Evolutionary conservation across 106 monocot genomes (phyloP).

Genomic region (Platanthera zijinensis): DNA sequence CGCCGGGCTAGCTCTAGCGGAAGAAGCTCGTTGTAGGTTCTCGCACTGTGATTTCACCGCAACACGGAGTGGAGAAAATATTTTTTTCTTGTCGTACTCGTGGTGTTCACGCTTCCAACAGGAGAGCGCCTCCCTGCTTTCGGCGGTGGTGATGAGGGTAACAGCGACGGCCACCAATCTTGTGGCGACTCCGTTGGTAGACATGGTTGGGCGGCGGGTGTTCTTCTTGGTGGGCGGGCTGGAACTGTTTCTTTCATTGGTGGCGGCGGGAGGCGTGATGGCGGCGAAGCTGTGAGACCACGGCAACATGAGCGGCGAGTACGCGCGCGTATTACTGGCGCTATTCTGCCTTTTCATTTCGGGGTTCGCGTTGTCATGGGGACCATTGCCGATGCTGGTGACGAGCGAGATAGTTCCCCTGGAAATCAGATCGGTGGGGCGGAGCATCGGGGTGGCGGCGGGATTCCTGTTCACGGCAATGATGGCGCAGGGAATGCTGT

Average conservation of each 20-base stretch:
- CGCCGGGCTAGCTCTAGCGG: no score
- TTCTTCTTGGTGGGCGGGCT: constrained; percentile 36
- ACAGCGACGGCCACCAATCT: constrained; percentile 11
- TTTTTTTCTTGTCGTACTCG: no score
- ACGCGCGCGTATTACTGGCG: constrained; percentile 11
- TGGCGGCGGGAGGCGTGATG: constrained; percentile 15
- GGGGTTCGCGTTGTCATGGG: constrained; percentile 31
- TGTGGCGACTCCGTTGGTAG: constrained; percentile 8
- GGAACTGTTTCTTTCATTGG: constrained; percentile 41
- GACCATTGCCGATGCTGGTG: constrained; percentile 23
- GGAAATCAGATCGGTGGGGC: constrained; percentile 22
- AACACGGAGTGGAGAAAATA: no score
- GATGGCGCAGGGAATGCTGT: constrained; percentile 20
- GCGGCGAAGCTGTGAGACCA: constrained; percentile 20
- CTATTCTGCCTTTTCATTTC: constrained; percentile 13
- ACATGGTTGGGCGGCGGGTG: constrained; percentile 22
- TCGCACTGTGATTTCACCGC: no score
- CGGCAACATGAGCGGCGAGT: constrained; percentile 4
- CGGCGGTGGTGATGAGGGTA: constrained; percentile 14
- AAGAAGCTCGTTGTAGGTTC: no score
- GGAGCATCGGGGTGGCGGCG: constrained; percentile 23
- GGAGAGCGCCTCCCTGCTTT: constrained; percentile 18
- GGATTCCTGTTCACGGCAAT: constrained; percentile 15
- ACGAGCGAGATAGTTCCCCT: constrained; percentile 32
- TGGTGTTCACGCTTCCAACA: no score